phyloP scores from a whole-genome alignment of 768 basidiomycete genomes.

The Trametes coccinea region DNA sequence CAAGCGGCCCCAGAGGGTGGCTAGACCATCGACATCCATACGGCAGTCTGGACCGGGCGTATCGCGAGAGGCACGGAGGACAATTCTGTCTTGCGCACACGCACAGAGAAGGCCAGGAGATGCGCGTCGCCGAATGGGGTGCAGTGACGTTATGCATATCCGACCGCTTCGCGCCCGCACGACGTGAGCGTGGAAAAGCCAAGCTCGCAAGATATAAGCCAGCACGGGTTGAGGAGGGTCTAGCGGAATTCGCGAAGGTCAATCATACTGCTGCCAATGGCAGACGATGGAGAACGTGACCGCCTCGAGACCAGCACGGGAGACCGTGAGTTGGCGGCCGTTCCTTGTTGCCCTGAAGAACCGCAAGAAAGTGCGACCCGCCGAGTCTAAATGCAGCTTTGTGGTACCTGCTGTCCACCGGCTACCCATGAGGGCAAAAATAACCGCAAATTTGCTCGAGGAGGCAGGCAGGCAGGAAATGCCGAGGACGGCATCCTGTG shows the following conservation, averaged over 20 bases:
- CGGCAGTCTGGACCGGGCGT: neutral
- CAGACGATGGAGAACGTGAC: constrained; percentile 13
- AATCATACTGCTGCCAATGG: neutral
- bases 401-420: constrained; percentile 2
- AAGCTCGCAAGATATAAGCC: neutral
- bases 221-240: constrained; percentile 2
- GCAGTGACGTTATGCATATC: constrained; percentile 15
- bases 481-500: constrained; percentile 7
- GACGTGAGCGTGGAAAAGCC: constrained; percentile 8
- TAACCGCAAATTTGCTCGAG: neutral
- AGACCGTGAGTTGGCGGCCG: constrained; percentile 5
- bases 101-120: constrained; percentile 1
- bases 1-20: neutral
- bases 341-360: neutral
- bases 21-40: neutral
- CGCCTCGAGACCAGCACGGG: neutral
- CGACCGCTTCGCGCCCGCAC: constrained; percentile 1
- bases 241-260: constrained; percentile 14
- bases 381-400: constrained; percentile 15
- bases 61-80: neutral
- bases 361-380: constrained; percentile 1
- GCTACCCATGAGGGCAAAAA: constrained; percentile 2
- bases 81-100: neutral
- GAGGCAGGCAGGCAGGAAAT: neutral
- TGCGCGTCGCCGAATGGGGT: constrained; percentile 10